Evolutionary conservation across 2,329 filamentous ascomycete genomes (phyloP), one percentile per base, ranked within the genome.

Genomic region (Mycosphaerella sp.): DNA sequence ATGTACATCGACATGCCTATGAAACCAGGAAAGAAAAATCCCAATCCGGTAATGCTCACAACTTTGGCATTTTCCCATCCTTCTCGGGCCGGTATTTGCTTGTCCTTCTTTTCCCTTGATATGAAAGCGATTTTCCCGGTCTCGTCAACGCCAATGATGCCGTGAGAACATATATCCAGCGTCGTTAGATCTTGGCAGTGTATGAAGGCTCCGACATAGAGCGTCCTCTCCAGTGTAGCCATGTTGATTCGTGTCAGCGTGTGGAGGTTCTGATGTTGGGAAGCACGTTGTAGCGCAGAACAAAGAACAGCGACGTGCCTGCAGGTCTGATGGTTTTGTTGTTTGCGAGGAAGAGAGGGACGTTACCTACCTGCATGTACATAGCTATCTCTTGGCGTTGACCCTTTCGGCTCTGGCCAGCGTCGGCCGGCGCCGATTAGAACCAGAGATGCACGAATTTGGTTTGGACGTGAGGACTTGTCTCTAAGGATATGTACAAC

Each of bases 1-100:
- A 34, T 34, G 14, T 2, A 16, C 14, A 16, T 16, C 1, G 32
- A 44, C 75, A 60, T 67, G 86, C 84, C 85, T 54, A 93, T 82
- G 64, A 91, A 89, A 5, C 87, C 87, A 0, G 87, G 87, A 62
- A 93, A 91, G 74, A 88, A 89, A 72, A 91, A 91, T 49, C 86
- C 79, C 9, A 77, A 36, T n/a, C 77, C 72, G 39, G 68, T 63
- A 36, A 67, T 59, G 6, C 48, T 49, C 3, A 76, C 62, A 1
- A 69, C 55, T 65, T 74, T 60, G 35, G 69, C 64, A 58, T 70
- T 55, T 64, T 71, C 46, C 72, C 73, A 76, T 58, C 67, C 57
- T 52, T 43, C 49, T 60, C 55, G 7, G 52, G 49, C 32, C 1
- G 58, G 54, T 5, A 64, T 50, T 25, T 49, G 25, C 9, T 53